These are phyloP conservation scores for Hanseniaspora vineae DNA, from an alignment of 805 yeast genomes.

Conservation along the genomic window DNA sequence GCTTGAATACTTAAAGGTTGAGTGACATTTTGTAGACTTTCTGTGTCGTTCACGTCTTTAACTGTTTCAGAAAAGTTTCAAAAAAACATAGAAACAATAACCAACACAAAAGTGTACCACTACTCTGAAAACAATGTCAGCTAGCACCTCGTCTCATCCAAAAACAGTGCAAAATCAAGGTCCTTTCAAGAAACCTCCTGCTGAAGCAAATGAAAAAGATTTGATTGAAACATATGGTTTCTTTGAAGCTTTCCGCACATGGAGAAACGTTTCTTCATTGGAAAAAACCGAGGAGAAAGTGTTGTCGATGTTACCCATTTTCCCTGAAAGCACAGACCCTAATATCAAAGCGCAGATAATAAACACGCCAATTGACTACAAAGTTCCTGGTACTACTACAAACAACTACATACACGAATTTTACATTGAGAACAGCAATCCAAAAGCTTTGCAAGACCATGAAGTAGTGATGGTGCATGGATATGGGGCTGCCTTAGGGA, in stretches of 20 bases:
- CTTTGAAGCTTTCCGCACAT: constrained; percentile 28
- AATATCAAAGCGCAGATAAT: constrained; percentile 31
- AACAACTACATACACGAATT: constrained; percentile 56
- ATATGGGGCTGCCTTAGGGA: constrained; percentile 88
- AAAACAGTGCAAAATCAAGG: no score
- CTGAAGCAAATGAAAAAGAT: neutral
- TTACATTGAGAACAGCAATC: constrained; percentile 36
- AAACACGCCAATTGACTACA: constrained; percentile 37
- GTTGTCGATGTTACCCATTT: constrained; percentile 46
- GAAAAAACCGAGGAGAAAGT: constrained; percentile 34
- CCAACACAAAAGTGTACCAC: no score
- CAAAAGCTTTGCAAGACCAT: constrained; percentile 2
- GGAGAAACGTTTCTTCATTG: constrained; percentile 27
- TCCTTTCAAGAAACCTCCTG: no score
- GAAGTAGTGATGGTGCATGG: constrained; percentile 55
- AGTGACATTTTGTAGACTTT: no score
- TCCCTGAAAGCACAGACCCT: constrained; percentile 37
- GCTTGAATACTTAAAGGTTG: no score
- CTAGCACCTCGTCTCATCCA: no score
- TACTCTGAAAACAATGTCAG: no score
- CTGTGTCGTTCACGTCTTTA: no score
- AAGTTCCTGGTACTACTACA: neutral
- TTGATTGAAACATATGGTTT: constrained; percentile 11
- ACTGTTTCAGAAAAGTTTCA: no score
- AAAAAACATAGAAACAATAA: no score